Conservation (phyloP, 2,329 filamentous ascomycete genomes). For the Paecilomyces sp. region DNA sequence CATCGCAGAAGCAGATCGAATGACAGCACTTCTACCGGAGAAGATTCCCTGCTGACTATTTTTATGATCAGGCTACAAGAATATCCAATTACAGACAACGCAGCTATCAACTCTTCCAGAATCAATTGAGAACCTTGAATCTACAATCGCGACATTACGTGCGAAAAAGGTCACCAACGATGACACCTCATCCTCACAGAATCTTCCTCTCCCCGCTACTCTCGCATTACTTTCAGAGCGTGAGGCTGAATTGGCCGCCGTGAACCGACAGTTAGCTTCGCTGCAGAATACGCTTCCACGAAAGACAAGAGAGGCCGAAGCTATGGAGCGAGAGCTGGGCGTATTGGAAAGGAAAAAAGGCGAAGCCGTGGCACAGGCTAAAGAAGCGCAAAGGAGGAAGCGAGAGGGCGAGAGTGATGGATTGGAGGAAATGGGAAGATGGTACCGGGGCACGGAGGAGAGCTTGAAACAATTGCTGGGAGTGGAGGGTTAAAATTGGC, state of each 20-base stretch:
- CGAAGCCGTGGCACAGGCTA: constrained; percentile 41
- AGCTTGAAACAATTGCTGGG: constrained; percentile 33
- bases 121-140: constrained; percentile 46
- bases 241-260: constrained; percentile 31
- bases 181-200: constrained; percentile 43
- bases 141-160: constrained; percentile 42
- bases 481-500: constrained; percentile 15
- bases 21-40: not conserved
- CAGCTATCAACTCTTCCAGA: constrained; percentile 45
- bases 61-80: constrained; percentile 43
- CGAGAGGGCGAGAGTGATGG: constrained; percentile 40
- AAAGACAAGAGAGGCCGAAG: constrained; percentile 38
- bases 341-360: constrained; percentile 38
- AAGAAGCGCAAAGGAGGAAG: constrained; percentile 35
- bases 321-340: constrained; percentile 36
- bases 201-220: constrained; percentile 34
- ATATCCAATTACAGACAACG: constrained; percentile 45
- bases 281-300: constrained; percentile 37
- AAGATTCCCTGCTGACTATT: not conserved
- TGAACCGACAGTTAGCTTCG: constrained; percentile 35
- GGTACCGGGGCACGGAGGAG: constrained; percentile 37
- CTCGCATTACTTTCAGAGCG: constrained; percentile 32
- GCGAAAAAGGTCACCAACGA: constrained; percentile 53
- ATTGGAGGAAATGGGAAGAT: constrained; percentile 39
- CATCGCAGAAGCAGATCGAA: not conserved